Conservation (phyloP, 1,284 basidiomycete genomes). For the Irpex rosettiformis region DNA sequence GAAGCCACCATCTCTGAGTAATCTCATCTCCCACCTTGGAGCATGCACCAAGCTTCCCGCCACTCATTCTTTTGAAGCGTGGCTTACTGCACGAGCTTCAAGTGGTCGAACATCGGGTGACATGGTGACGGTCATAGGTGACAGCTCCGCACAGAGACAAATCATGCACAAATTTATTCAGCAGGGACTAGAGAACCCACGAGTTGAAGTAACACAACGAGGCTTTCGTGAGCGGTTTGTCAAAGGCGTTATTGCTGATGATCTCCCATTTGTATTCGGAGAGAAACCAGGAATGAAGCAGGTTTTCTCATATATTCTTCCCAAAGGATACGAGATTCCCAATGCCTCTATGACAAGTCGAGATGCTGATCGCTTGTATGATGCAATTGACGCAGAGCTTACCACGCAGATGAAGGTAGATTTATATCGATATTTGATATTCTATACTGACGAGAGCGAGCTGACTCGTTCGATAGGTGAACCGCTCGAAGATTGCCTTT, state of each 20-base stretch:
- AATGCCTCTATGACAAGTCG: not conserved
- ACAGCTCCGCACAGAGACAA: not conserved
- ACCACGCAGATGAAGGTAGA: not conserved
- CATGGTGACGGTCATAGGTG: not conserved
- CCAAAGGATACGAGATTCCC: conserved; percentile 1
- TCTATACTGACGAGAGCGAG: not conserved
- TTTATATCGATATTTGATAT: not conserved
- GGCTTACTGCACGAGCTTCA: not conserved
- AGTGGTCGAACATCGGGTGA: not conserved
- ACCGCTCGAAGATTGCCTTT: not conserved
- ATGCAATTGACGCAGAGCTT: not conserved
- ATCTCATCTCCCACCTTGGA: conserved; percentile 5
- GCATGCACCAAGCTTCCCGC: not conserved
- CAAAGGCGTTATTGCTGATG: conserved; percentile 17
- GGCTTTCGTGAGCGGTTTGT: conserved; percentile 16
- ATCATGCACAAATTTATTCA: conserved; percentile 10
- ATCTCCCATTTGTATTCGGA: conserved; percentile 14
- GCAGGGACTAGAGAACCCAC: conserved; percentile 16
- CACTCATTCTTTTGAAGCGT: not conserved
- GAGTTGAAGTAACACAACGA: not conserved
- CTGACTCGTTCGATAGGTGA: not conserved
- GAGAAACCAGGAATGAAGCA: conserved; percentile 14
- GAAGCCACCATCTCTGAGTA: not conserved
- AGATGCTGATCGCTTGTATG: not conserved
- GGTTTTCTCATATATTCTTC: conserved; percentile 12